Base-by-base conservation (phyloP, 768 basidiomycete species). In the Tylopilus felleus region DNA sequence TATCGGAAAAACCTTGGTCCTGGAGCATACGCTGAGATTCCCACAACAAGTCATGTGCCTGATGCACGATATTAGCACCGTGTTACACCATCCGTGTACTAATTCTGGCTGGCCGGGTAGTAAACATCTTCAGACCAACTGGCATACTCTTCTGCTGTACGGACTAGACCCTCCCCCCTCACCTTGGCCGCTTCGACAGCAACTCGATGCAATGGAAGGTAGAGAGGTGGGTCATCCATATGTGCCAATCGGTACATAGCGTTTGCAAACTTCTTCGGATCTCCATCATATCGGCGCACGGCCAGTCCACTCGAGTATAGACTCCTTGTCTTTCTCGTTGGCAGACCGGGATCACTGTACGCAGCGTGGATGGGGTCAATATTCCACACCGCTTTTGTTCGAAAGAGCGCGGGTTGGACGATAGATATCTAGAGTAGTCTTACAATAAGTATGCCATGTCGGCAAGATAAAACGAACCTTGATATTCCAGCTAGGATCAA, bases 401-500 rank as follows among this genome's bases (percentile, higher is more conserved):
- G 62, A 45, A 67, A 64, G 43, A 54, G 52, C 33, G 62, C 62
- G 17, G 65, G 65, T 47, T 66, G 63, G 19, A 66, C n/a, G 8
- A 67, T 27, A 33, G 62, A 65, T 48, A 67, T 61, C 65, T 66
- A 22, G 43, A 28, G 38, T 12, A 16, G 10, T 21, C 38, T 58
- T 25, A 42, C 12, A 23, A 36, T 8, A 23, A 35, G 23, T 19
- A 13, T 39, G 27, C 27, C 40, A 16, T 23, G 13, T 21, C 14
- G 38, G 17, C 14, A 16, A n/a, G 27, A 16, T 8, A 25, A 16
- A 40, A 39, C 68, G n/a, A 47, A 75, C 78, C 63, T 73, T 77
- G 60, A 79, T 77, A 47, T 78, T 76, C 78, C 78, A 80, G 21
- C 28, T 63, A 12, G 78, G 77, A 42, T 78, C 75, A 3, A 78